Conservation (phyloP, 192 early-diverging fungal genomes). For the Chytriomyces sp. region DNA sequence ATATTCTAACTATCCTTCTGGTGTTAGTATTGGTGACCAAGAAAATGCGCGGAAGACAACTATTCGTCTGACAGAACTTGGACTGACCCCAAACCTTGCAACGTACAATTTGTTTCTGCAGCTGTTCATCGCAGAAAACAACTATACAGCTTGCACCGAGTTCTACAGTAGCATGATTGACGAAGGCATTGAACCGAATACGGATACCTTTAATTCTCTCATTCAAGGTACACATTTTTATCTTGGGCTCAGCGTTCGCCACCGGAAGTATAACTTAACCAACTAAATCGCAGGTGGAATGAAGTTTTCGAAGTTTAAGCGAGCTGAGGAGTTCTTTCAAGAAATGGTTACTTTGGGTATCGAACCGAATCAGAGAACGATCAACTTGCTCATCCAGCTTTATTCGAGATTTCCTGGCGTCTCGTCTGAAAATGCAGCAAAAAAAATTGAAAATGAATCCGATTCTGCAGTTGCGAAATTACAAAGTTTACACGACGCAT, state of each 20-base stretch:
- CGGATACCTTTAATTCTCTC: constrained; percentile 39
- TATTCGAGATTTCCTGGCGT: neutral
- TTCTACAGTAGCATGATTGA: constrained; percentile 49
- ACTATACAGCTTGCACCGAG: constrained; percentile 31
- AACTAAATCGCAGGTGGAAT: constrained; percentile 19
- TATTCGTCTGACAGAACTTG: neutral
- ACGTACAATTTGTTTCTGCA: constrained; percentile 51
- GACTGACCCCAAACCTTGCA: constrained; percentile 36
- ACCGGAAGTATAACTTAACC: neutral
- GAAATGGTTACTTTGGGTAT: constrained; percentile 38
- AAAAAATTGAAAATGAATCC: neutral
- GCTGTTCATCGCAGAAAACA: constrained; percentile 24
- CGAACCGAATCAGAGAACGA: constrained; percentile 35
- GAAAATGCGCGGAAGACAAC: constrained; percentile 26
- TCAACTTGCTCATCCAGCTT: constrained; percentile 25
- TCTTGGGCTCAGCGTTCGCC: neutral
- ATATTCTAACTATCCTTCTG: too few species aligned
- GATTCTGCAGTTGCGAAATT: neutral
- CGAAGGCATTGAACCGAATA: constrained; percentile 46
- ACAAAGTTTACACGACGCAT: neutral
- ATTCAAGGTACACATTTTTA: constrained; percentile 31
- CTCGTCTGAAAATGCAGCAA: neutral
- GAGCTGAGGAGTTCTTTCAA: constrained; percentile 26
- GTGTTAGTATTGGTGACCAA: constrained; percentile 29
- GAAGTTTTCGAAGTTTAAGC: neutral